Conservation (phyloP, 2,329 filamentous ascomycete species). For the Colletotrichum gloeosporioides region DNA sequence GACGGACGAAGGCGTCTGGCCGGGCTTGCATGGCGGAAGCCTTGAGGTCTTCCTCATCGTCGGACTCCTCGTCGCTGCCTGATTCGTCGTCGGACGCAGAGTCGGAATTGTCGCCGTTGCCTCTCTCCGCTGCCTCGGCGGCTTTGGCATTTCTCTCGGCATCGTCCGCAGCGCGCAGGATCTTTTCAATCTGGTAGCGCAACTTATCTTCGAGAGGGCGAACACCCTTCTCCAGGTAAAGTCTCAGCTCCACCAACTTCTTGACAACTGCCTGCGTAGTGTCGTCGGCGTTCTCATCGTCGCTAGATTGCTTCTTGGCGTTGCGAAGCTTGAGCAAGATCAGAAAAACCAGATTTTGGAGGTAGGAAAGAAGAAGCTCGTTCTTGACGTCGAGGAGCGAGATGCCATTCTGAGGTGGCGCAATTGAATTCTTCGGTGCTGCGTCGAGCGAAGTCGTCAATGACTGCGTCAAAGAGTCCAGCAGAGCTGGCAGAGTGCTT, state of each 20-base stretch:
- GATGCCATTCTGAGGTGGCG: slow-evolving; percentile 84
- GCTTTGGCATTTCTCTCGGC: slow-evolving; percentile 55
- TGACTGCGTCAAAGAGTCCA: slow-evolving; percentile 63
- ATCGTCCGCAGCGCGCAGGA: slow-evolving; percentile 85
- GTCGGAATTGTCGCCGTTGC: slow-evolving; percentile 36
- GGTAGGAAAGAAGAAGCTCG: slow-evolving; percentile 93
- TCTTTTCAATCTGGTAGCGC: slow-evolving; percentile 95
- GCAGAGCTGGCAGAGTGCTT: slow-evolving; percentile 52
- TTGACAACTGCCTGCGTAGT: slow-evolving; percentile 74
- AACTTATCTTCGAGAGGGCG: slow-evolving; percentile 87
- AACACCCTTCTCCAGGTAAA: slow-evolving; percentile 93
- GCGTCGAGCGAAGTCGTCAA: slow-evolving; percentile 70
- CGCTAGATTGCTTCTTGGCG: slow-evolving; percentile 31
- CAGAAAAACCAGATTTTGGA: slow-evolving; percentile 91
- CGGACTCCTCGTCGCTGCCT: slow-evolving; percentile 37
- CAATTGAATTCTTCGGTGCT: slow-evolving; percentile 67
- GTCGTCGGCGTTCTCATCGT: slow-evolving; percentile 38
- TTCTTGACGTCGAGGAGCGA: slow-evolving; percentile 96
- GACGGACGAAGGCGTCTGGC: slow-evolving; percentile 41
- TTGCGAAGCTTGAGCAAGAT: slow-evolving; percentile 81
- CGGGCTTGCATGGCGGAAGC: slow-evolving; percentile 23
- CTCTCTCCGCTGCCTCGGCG: slow-evolving; percentile 37
- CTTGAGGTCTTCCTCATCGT: slow-evolving; percentile 30
- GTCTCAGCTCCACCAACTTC: slow-evolving; percentile 88
- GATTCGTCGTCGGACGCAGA: slow-evolving; percentile 38